phyloP scores from a whole-genome alignment of 345 rosid genomes.

The Acer yangbiense region DNA sequence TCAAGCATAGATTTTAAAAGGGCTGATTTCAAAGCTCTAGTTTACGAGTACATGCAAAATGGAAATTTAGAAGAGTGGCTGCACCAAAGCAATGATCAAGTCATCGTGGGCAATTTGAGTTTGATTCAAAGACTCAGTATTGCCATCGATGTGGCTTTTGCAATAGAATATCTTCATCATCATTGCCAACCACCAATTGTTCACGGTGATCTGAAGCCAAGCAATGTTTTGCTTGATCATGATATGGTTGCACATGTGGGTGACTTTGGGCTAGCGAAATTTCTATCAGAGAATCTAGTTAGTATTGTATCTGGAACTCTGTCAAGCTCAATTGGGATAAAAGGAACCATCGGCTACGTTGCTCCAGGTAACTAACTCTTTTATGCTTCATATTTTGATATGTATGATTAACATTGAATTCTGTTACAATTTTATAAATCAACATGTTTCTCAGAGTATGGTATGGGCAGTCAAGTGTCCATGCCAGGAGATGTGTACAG shows the following conservation, averaged over 20 bases:
- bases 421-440: too few relatives aligned
- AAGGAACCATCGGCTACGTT: slow-evolving; percentile 23
- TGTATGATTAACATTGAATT: too few relatives aligned
- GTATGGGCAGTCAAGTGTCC: too few relatives aligned
- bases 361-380: slow-evolving; percentile 22
- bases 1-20: slow-evolving; percentile 13
- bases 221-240: slow-evolving; percentile 26
- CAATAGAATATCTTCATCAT: slow-evolving; percentile 29
- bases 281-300: background rate
- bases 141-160: too few relatives aligned
- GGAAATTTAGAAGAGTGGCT: too few relatives aligned
- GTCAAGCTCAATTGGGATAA: slow-evolving; percentile 21
- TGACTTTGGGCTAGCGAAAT: slow-evolving; percentile 27
- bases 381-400: background rate
- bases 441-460: too few relatives aligned
- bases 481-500: too few relatives aligned
- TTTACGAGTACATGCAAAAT: slow-evolving; percentile 14
- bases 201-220: slow-evolving; percentile 30
- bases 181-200: slow-evolving; percentile 20
- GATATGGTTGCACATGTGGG: slow-evolving; percentile 22
- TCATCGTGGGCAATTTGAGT: too few relatives aligned
- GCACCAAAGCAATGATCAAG: too few relatives aligned
- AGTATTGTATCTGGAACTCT: background rate
- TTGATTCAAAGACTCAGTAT: too few relatives aligned
- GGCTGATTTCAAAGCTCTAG: slow-evolving; percentile 28